Conservation (phyloP, 2,329 filamentous ascomycete species). For the Exserohilum rostratum region DNA sequence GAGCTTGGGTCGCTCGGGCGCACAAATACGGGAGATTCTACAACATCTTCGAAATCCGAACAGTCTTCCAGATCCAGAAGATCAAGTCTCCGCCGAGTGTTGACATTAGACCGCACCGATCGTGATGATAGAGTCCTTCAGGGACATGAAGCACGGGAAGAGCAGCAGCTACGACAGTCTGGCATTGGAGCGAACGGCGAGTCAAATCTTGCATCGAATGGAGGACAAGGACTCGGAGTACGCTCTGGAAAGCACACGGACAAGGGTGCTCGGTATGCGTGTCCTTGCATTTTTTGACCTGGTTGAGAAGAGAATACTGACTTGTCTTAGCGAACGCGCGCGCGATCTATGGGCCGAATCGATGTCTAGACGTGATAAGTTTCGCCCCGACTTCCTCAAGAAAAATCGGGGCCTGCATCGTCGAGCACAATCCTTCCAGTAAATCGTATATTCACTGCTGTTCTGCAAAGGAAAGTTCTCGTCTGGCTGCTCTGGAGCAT, state of each 20-base stretch:
- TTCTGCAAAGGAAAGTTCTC: slow-evolving; percentile 40
- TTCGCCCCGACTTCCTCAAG: slow-evolving; percentile 42
- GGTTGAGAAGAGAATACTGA: background rate
- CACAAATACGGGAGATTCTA: slow-evolving; percentile 13
- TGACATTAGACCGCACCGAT: slow-evolving; percentile 13
- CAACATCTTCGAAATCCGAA: slow-evolving; percentile 7
- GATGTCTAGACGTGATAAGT: slow-evolving; percentile 46
- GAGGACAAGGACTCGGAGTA: slow-evolving; percentile 43
- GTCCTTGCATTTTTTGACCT: background rate
- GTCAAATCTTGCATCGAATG: slow-evolving; percentile 42
- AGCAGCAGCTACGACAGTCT: slow-evolving; percentile 38
- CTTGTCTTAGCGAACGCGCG: slow-evolving; percentile 37
- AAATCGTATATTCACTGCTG: slow-evolving; percentile 45
- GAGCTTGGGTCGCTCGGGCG: slow-evolving; percentile 13
- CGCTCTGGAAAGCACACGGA: slow-evolving; percentile 41
- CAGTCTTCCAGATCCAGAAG: slow-evolving; percentile 11
- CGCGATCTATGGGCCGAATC: slow-evolving; percentile 44
- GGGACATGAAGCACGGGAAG: slow-evolving; percentile 44
- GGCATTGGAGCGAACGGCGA: slow-evolving; percentile 37
- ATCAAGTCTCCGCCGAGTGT: slow-evolving; percentile 15
- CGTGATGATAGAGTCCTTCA: slow-evolving; percentile 43
- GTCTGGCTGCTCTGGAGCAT: slow-evolving; percentile 41
- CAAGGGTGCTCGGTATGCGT: slow-evolving; percentile 39
- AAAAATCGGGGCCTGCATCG: slow-evolving; percentile 44
- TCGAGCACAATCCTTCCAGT: slow-evolving; percentile 45